phyloP scores from a whole-genome alignment of 257 asterid species.

The Linderniella brevidens region DNA sequence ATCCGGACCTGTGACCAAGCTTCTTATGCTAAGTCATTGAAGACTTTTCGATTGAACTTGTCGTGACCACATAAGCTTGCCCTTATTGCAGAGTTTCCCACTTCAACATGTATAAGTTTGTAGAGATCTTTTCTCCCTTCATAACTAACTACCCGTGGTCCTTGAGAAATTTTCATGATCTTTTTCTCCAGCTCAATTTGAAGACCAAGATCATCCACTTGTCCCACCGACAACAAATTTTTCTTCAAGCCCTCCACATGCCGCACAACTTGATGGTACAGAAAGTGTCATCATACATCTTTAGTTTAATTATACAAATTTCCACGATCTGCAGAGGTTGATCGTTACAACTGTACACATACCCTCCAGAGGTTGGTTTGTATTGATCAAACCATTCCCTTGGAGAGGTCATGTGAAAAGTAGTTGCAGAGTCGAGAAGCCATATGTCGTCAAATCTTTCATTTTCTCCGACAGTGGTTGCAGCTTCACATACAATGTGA shows the following conservation, averaged over 20 bases:
- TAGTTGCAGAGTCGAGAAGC: too few species aligned
- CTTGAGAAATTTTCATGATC: not conserved
- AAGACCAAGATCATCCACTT: conserved; percentile 1
- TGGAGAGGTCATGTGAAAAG: too few species aligned
- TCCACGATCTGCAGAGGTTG: not conserved
- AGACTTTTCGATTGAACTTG: not conserved
- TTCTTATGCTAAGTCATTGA: not conserved
- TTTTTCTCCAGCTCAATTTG: not conserved
- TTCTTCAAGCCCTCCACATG: conserved; percentile 3
- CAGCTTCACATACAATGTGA: too few species aligned
- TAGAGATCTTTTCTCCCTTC: conserved; percentile 1
- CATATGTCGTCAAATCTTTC: too few species aligned
- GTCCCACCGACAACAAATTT: conserved; percentile 3
- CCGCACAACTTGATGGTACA: not conserved
- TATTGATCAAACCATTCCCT: too few species aligned
- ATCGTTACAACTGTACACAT: not conserved
- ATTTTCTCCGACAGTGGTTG: too few species aligned
- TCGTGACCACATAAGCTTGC: not conserved
- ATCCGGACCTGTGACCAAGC: conserved; percentile 3
- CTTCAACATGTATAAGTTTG: conserved; percentile 3
- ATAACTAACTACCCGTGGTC: not conserved
- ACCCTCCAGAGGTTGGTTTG: not conserved
- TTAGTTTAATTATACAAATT: not conserved
- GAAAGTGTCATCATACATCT: not conserved
- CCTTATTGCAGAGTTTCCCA: not conserved